Evolutionary conservation across 202 grass and related monocot genomes (phyloP).

Genomic region (Miscanthus sacchariflorus): DNA sequence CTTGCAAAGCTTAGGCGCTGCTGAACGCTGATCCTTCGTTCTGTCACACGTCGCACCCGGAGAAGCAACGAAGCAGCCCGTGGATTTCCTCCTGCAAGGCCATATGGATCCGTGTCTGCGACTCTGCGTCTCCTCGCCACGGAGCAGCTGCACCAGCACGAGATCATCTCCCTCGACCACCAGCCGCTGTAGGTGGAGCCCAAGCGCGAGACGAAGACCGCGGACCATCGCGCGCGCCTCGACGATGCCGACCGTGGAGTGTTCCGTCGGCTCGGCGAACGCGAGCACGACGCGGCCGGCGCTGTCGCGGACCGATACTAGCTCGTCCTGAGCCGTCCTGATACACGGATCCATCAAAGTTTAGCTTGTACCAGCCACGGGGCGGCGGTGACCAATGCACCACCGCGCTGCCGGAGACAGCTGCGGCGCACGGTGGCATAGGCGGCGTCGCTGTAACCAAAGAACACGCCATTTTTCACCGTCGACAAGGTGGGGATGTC

Average conservation of each 20-base stretch:
- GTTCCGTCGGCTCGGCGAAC: background rate
- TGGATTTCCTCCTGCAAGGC: conserved; percentile 15
- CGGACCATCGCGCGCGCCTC: background rate
- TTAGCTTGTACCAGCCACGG: background rate
- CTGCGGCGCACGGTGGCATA: background rate
- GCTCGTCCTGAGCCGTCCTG: background rate
- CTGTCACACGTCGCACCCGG: background rate
- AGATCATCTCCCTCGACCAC: background rate
- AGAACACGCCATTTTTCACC: background rate
- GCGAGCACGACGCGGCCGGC: background rate
- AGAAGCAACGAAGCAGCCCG: background rate
- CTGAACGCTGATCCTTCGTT: too few relatives aligned
- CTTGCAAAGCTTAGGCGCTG: background rate
- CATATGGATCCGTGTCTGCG: background rate
- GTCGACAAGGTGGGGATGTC: too few relatives aligned
- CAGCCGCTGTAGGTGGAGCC: background rate
- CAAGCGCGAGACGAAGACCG: background rate
- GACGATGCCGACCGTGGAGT: conserved; percentile 5
- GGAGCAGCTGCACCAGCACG: background rate
- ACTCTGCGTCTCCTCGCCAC: conserved; percentile 23
- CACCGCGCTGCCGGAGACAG: background rate
- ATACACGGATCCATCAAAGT: background rate
- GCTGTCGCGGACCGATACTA: background rate
- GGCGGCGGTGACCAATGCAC: background rate
- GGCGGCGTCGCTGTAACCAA: background rate